Evolutionary conservation across 805 yeast genomes (phyloP), one percentile per base, ranked within the genome.

Genomic region (Saturnispora zaruensis): DNA sequence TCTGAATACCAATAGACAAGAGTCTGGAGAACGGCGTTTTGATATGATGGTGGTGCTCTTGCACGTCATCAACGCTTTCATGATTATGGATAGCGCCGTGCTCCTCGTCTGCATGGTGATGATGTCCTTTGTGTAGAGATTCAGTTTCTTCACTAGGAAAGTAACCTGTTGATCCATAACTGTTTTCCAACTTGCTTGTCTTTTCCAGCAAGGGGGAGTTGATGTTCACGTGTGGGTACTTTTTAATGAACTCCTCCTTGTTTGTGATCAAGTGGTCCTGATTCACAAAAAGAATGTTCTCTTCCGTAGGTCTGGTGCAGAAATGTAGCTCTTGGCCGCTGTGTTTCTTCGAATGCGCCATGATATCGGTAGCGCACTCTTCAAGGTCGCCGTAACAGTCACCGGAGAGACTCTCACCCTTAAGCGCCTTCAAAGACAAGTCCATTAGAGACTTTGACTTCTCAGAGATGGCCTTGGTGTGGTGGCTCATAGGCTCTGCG

Each of bases 1-100:
- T 91, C 64, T 93, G 97, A 21, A 93, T 64, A 3, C 96, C 97
- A 51, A 91, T 88, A 5, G 95, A 78, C 9, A 91, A 66, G n/a
- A 91, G 67, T 51, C 87, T 75, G 0, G 95, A 82, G 16, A 83
- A 68, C 1, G 93, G 90, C 0, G 96, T 80, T 50, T 79, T 81
- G 20, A 86, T 74, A 59, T 84, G 87, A 63, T 88, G 96, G 60
- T 85, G 95, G 57, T 77, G 66, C 43, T 53, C 51, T 30, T 57
- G 46, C 18, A 44, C 53, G 14, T 50, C 45, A 33, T 57, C 58
- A 20, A 51, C 47, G 30, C 13, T 51, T 30, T 46, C 50, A 8
- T 46, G 38, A n/a, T 9, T 25, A 24, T 33, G 21, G n/a, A 14
- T 6, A 2, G 30, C 43, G 16, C 38, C 23, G 6, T 4, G 18